Evolutionary conservation across 495 filamentous ascomycete species (phyloP).

Genomic region (Talaromyces stipitatus): DNA sequence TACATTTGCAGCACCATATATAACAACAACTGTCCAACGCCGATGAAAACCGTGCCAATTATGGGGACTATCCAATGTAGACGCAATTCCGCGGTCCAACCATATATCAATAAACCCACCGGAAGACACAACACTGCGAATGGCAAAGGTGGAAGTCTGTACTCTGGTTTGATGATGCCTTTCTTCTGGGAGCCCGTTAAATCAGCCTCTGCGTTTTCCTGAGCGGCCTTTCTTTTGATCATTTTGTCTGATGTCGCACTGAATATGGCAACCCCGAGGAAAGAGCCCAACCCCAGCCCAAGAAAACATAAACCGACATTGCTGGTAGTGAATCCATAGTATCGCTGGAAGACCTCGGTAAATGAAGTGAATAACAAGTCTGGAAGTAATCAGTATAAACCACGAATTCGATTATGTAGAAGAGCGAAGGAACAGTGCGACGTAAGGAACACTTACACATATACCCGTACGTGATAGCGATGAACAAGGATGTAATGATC

Average conservation of each 20-base stretch:
- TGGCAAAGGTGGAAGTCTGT: slow-evolving; percentile 12
- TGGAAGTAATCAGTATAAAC: too few species aligned
- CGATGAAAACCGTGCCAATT: slow-evolving; percentile 20
- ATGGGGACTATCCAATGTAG: slow-evolving; percentile 28
- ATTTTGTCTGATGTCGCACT: slow-evolving; percentile 33
- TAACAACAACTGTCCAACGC: slow-evolving; percentile 17
- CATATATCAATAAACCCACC: slow-evolving; percentile 25
- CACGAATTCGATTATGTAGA: too few species aligned
- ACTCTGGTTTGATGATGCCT: slow-evolving; percentile 14
- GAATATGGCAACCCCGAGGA: slow-evolving; percentile 42
- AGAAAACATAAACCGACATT: slow-evolving; percentile 19
- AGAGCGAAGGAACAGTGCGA: too few species aligned
- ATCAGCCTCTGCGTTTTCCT: too few species aligned
- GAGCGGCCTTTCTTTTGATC: slow-evolving; percentile 6
- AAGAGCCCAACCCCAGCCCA: slow-evolving; percentile 39
- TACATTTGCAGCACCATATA: slow-evolving; percentile 15
- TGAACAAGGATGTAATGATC: slow-evolving; percentile 23
- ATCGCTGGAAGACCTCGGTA: slow-evolving; percentile 18
- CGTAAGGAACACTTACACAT: too few species aligned
- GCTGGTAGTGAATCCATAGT: slow-evolving; percentile 21
- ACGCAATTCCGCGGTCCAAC: slow-evolving; percentile 19
- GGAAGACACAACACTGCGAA: slow-evolving; percentile 10
- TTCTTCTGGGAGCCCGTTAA: too few species aligned
- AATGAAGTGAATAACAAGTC: slow-evolving; percentile 26
- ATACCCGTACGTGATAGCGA: slow-evolving; percentile 21